A percentile compares a stretch with the other conserved stretches of the same genome.
Evolutionary conservation across 148 eudicot genomes (phyloP).

Genomic region (Vaccinium darrowii): DNA sequence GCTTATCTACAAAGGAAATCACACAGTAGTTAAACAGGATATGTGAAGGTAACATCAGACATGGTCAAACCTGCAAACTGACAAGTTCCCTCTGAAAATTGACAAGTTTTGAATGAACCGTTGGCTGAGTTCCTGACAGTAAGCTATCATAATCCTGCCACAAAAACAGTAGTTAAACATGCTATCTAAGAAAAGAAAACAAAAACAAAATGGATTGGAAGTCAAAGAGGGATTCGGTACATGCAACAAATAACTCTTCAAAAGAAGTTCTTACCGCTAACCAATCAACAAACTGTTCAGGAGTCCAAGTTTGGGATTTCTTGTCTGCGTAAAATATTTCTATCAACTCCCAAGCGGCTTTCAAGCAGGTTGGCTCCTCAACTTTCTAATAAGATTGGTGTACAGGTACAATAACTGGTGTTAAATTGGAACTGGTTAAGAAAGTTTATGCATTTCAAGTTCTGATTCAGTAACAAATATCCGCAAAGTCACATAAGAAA

Average conservation of each 20-base stretch:
- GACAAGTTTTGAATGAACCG: conserved; percentile 70
- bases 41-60: background rate
- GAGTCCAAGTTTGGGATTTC: conserved; percentile 78
- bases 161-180: background rate
- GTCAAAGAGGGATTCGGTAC: background rate
- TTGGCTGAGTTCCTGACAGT: conserved; percentile 51
- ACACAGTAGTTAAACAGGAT: background rate
- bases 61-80: conserved; percentile 55
- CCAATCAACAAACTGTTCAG: conserved; percentile 95
- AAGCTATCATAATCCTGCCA: conserved; percentile 71
- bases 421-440: conserved; percentile 1
- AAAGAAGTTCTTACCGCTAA: conserved; percentile 65
- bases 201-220: background rate
- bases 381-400: conserved; percentile 36
- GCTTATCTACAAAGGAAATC: background rate
- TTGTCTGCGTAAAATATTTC: conserved; percentile 89
- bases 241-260: background rate
- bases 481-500: conserved; percentile 4
- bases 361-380: conserved; percentile 70
- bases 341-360: conserved; percentile 96
- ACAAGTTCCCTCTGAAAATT: conserved; percentile 64
- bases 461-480: background rate
- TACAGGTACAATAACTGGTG: background rate
- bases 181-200: background rate
- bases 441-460: background rate